Conservation (phyloP, 208 protist genomes). For the Crithidia bombi region DNA sequence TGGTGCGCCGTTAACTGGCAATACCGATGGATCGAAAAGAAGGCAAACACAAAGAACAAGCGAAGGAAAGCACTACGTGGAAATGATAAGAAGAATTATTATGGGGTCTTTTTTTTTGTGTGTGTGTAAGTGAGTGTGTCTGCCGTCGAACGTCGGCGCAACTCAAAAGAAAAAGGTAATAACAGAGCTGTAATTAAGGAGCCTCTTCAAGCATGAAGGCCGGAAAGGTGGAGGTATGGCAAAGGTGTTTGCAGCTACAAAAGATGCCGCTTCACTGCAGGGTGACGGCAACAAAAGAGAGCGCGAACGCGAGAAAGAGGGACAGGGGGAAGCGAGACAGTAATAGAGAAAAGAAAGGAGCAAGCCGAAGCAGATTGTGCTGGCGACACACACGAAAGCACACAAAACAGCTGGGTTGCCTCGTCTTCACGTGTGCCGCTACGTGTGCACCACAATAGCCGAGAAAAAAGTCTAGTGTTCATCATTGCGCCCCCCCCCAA, state of each 20-base stretch:
- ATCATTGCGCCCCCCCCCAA: no score
- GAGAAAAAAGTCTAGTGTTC: no score
- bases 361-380: no score
- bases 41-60: slow-evolving; percentile 14
- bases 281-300: background rate
- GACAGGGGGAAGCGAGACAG: no score
- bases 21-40: background rate
- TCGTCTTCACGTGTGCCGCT: no score
- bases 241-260: slow-evolving; percentile 4
- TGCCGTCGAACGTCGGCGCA: slow-evolving; percentile 7
- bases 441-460: no score
- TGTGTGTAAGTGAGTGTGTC: slow-evolving; percentile 1
- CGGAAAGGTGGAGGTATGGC: background rate
- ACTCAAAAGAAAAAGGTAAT: background rate
- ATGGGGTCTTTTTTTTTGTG: no score
- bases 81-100: slow-evolving; percentile 2
- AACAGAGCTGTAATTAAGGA: background rate
- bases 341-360: no score
- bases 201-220: background rate
- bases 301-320: background rate
- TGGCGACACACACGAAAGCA: no score
- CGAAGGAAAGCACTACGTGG: slow-evolving; percentile 13
- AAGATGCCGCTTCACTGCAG: slow-evolving; percentile 4
- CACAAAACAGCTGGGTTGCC: no score
- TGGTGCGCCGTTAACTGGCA: no score